phyloP scores from a whole-genome alignment of 352 stramenopile genomes.

The Pythium scleroteichum region DNA sequence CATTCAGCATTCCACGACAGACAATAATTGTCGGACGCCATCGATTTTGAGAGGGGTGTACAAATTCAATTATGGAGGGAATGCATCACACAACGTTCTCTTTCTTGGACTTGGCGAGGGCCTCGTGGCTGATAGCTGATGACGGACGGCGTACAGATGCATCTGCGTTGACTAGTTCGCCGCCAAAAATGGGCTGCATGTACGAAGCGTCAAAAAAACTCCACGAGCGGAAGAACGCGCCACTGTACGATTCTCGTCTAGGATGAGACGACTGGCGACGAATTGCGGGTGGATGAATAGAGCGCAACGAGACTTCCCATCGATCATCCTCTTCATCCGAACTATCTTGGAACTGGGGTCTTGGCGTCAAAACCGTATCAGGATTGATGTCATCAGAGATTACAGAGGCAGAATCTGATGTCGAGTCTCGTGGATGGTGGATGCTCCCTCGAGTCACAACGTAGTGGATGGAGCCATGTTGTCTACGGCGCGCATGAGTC shows the following conservation, averaged over 20 bases:
- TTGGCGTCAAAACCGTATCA: conserved; percentile 58
- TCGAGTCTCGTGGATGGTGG: conserved; percentile 24
- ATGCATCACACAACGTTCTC: conserved; percentile 42
- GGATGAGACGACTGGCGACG: conserved; percentile 30
- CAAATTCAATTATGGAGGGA: neutral
- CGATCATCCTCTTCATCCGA: conserved; percentile 49
- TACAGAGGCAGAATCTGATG: conserved; percentile 9
- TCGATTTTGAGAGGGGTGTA: conserved; percentile 20
- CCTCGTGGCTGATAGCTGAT: conserved; percentile 27
- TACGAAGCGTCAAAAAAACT: conserved; percentile 76
- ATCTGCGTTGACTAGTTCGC: conserved; percentile 29
- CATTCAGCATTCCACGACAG: neutral
- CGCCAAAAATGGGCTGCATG: conserved; percentile 84
- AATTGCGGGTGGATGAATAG: conserved; percentile 31
- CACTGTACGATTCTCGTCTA: conserved; percentile 50
- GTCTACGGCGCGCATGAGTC: conserved; percentile 26
- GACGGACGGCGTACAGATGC: conserved; percentile 7
- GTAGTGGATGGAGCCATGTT: conserved; percentile 56
- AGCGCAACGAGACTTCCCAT: conserved; percentile 11
- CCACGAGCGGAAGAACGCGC: conserved; percentile 76
- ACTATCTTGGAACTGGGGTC: conserved; percentile 69
- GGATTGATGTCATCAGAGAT: conserved; percentile 29
- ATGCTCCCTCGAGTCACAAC: conserved; percentile 41
- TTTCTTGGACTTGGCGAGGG: conserved; percentile 43
- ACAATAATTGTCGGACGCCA: conserved; percentile 25